Evolutionary conservation across 1,284 basidiomycete genomes (phyloP), one percentile per base, ranked within the genome.

Genomic region (Grifola frondosa): DNA sequence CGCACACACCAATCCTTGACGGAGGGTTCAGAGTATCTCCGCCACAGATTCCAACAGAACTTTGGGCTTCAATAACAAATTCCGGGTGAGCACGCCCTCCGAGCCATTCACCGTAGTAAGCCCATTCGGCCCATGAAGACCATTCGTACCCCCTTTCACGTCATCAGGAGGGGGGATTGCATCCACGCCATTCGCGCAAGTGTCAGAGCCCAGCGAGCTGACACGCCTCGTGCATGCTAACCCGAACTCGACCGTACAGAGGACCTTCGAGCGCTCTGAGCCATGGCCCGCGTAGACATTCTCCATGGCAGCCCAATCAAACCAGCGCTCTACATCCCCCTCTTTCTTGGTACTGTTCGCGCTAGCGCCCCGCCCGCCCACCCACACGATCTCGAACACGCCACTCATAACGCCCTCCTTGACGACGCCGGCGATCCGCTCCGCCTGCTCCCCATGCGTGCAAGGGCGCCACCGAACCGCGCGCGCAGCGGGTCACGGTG

Each of bases 241-340:
- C 16, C 67, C 67, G 36, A 69, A 57, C 46, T 65, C 66, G 30
- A 66, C 54, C n/a, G 64, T 66, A 41, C 67, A 69, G 37, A 69
- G 49, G 24, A 69, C 66, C 17, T 50, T 49, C 29, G 52, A 53
- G 29, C 42, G 52, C 43, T 61, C 57, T 39, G 56, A 60, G 22
- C 51, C 60, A 41, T 56, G 54, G 8, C 61, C 62, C n/a, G 55
- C 61, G 29, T 63, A 67, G 30, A 64, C 56, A 49, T 67, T 64
- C 38, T 66, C 64, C 66, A 67, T 67, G 37, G 51, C 40, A 29
- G 37, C 43, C 33, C 54, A 49, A 45, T 68, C 60, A 50, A 63
- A 68, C 49, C 52, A 49, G 21, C 44, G 44, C 30, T 47, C 48
- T 22, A n/a, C 16, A n/a, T 34, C 42, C 36, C 30, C 21, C 29